Percentiles rank a stretch among this genome's conserved stretches.
These are phyloP conservation scores for Phaffia rhodozyma DNA, from an alignment of 1,284 basidiomycete species.

Conservation along the genomic window DNA sequence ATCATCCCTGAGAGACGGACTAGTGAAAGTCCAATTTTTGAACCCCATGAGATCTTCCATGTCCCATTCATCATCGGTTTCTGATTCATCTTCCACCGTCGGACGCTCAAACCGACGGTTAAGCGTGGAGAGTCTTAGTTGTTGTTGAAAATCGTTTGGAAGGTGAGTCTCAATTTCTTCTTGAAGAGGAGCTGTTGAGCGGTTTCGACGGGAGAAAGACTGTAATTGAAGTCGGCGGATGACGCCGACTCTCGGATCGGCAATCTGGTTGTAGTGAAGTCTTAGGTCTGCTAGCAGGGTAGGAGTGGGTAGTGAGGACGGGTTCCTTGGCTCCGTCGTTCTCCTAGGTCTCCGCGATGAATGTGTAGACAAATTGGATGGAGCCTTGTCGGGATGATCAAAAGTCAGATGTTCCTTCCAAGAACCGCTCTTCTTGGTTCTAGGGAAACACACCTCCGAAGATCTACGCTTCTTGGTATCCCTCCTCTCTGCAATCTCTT, in stretches of 20 bases:
- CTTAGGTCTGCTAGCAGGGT: background rate
- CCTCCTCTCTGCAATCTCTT: background rate
- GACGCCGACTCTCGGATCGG: conserved; percentile 4
- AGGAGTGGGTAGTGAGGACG: background rate
- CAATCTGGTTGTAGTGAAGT: background rate
- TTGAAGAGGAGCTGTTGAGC: background rate
- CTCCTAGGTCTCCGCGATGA: background rate
- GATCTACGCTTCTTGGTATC: background rate
- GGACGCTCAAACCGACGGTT: background rate
- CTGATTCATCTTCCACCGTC: background rate
- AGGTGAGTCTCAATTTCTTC: background rate
- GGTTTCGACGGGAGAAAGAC: background rate
- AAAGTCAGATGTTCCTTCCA: background rate
- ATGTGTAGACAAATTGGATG: background rate
- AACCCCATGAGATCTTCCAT: background rate
- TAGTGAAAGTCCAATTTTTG: background rate
- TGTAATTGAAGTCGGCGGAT: conserved; percentile 1
- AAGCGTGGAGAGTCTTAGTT: background rate
- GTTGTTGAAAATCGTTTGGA: background rate
- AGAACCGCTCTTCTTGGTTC: background rate
- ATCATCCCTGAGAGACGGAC: too few relatives aligned
- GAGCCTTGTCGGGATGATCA: background rate
- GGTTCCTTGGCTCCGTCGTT: too few relatives aligned
- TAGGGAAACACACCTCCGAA: background rate
- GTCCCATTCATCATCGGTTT: background rate